Conservation (phyloP, 1,139 yeast species). For the Yamadazyma oceani region DNA sequence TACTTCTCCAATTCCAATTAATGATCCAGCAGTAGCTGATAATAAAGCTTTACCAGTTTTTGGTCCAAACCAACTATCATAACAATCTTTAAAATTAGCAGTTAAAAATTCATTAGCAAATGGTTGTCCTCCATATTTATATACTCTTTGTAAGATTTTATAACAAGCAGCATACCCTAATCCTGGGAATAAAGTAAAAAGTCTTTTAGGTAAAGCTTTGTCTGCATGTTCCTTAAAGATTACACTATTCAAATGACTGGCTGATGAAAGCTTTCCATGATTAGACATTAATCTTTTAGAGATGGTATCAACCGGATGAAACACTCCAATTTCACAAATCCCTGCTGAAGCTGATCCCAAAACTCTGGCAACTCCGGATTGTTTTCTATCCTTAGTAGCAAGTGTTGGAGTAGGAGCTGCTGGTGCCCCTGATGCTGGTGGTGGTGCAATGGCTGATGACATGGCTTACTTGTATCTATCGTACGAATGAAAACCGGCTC, state of each 20-base stretch:
- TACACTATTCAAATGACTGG: slow-evolving; percentile 73
- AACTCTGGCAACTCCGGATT: slow-evolving; percentile 86
- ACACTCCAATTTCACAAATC: slow-evolving; percentile 90
- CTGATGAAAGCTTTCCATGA: slow-evolving; percentile 67
- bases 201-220: slow-evolving; percentile 67
- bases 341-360: slow-evolving; percentile 98
- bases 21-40: slow-evolving; percentile 96
- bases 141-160: slow-evolving; percentile 94
- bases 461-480: no score
- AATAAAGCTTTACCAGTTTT: slow-evolving; percentile 95
- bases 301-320: slow-evolving; percentile 98
- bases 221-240: slow-evolving; percentile 82
- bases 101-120: slow-evolving; percentile 92
- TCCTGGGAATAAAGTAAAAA: slow-evolving; percentile 92
- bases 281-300: slow-evolving; percentile 98
- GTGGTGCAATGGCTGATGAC: background rate
- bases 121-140: slow-evolving; percentile 99
- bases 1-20: slow-evolving; percentile 97
- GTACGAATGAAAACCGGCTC: no score
- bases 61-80: slow-evolving; percentile 79
- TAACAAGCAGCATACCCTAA: slow-evolving; percentile 97
- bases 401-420: slow-evolving; percentile 31
- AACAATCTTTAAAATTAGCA: slow-evolving; percentile 66
- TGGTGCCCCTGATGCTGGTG: slow-evolving; percentile 37
- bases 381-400: slow-evolving; percentile 67